phyloP scores from a whole-genome alignment of 2,329 filamentous ascomycete species.

The Cladosporium phlei region DNA sequence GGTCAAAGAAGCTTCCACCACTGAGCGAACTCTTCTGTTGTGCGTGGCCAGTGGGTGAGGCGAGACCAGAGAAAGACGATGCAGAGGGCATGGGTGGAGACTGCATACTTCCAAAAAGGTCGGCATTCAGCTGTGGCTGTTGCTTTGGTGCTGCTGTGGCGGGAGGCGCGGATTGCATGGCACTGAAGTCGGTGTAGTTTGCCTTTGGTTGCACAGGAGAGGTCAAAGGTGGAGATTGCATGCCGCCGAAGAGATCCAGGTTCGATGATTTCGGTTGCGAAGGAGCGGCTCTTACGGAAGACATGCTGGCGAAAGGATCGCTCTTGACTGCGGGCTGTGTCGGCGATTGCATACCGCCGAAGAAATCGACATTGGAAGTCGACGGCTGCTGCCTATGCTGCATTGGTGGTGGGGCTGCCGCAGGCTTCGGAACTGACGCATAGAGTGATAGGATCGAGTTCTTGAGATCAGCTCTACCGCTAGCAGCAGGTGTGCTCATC shows the following conservation, averaged over 20 bases:
- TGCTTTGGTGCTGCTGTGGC: constrained; percentile 49
- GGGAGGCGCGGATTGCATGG: constrained; percentile 34
- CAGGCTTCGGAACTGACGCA: constrained; percentile 75
- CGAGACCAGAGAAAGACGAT: constrained; percentile 55
- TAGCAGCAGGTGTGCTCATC: constrained; percentile 50
- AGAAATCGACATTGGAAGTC: constrained; percentile 41
- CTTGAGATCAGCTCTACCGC: constrained; percentile 87
- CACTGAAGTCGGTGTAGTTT: constrained; percentile 33
- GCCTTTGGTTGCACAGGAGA: constrained; percentile 10
- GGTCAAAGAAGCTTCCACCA: constrained; percentile 80
- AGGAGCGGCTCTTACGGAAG: constrained; percentile 23
- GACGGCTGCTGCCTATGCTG: constrained; percentile 32
- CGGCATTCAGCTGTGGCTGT: constrained; percentile 27
- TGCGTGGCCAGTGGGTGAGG: constrained; percentile 49
- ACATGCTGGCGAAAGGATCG: constrained; percentile 12
- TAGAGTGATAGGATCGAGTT: constrained; percentile 96
- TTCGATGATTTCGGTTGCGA: constrained; percentile 34
- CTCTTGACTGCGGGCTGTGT: constrained; percentile 26
- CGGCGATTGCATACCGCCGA: constrained; percentile 63
- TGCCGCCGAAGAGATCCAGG: constrained; percentile 53
- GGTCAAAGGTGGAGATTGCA: constrained; percentile 52
- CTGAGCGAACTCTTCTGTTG: constrained; percentile 47
- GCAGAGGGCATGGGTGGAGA: constrained; percentile 38
- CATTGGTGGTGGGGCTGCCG: constrained; percentile 48
- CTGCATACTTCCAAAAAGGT: constrained; percentile 39